Conservation (phyloP, 148 eudicot genomes). For the Fagopyrum esculentum region DNA sequence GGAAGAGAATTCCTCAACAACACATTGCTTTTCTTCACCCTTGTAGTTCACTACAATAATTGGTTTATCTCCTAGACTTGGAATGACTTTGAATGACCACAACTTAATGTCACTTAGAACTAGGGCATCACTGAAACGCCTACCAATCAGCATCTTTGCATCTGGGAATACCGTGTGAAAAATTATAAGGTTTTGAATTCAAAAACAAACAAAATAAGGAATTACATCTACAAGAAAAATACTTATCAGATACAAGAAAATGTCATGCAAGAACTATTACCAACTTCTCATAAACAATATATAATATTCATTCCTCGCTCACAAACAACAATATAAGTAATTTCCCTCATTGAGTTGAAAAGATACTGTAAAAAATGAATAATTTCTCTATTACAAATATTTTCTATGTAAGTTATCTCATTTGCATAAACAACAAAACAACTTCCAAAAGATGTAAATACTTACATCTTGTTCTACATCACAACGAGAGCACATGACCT, state of each 20-base stretch:
- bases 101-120: slow-evolving; percentile 7
- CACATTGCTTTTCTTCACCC: slow-evolving; percentile 10
- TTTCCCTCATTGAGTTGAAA: slow-evolving; percentile 38
- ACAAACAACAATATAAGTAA: no score
- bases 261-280: no score
- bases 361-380: slow-evolving; percentile 29
- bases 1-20: slow-evolving; percentile 6
- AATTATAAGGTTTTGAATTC: background rate
- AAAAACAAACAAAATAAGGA: background rate
- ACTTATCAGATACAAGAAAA: no score
- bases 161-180: background rate
- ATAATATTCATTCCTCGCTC: no score
- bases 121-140: slow-evolving; percentile 2
- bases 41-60: slow-evolving; percentile 10
- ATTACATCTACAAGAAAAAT: background rate
- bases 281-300: no score
- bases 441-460: slow-evolving; percentile 6
- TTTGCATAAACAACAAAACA: background rate
- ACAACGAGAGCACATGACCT: slow-evolving; percentile 78
- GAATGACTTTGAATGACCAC: slow-evolving; percentile 12
- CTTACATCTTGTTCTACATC: slow-evolving; percentile 83
- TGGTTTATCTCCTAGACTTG: slow-evolving; percentile 10
- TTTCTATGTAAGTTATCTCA: background rate
- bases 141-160: slow-evolving; percentile 14
- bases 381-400: slow-evolving; percentile 6